Evolutionary conservation across 1,284 basidiomycete genomes (phyloP), one percentile per base, ranked within the genome.

Genomic region (Melampsora americana): DNA sequence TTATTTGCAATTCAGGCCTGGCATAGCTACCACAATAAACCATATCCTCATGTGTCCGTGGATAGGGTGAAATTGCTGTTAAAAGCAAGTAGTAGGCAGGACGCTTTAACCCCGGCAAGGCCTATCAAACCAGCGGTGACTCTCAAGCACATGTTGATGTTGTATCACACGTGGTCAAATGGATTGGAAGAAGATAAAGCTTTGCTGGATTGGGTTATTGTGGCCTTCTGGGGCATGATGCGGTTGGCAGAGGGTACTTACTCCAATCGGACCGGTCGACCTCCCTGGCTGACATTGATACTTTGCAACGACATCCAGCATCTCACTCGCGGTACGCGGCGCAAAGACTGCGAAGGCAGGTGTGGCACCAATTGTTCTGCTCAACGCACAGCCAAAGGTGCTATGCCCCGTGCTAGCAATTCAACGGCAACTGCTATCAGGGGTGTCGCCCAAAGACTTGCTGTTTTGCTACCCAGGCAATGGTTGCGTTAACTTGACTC

Each of bases 161-260:
- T 53, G 14, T 18, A 18, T 5, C 18, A 20, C 16, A 5, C 16
- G 23, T 23, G 16, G 50, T 2, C 12, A 23, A 32, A 60, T 1
- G 46, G 50, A 1, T 18, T 9, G 5, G 48, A 1, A 0, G 1
- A 12, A 3, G 48, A 59, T 1, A n/a, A 28, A n/a, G 67, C 50
- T 1, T 42, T 23, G 9, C 16, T 59, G 3, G 67, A 69, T 60
- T 5, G 42, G 14, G 53, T 56, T 1, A 18, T 53, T 32, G 30
- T 69, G n/a, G 28, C 67, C 0, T 69, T 69, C 23, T 69, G 67
- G 67, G 67, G 50, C 4, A 32, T 69, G 67, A 48, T 18, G 14
- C 28, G 67, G 26, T n/a, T 69, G 12, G 46, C 48, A 12, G 67
- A 69, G 26, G 1, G 53, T 7, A 59, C 67, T 9, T 59, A 39